Conservation (phyloP, 1,139 yeast species). For the Saccharomyces hybrid region DNA sequence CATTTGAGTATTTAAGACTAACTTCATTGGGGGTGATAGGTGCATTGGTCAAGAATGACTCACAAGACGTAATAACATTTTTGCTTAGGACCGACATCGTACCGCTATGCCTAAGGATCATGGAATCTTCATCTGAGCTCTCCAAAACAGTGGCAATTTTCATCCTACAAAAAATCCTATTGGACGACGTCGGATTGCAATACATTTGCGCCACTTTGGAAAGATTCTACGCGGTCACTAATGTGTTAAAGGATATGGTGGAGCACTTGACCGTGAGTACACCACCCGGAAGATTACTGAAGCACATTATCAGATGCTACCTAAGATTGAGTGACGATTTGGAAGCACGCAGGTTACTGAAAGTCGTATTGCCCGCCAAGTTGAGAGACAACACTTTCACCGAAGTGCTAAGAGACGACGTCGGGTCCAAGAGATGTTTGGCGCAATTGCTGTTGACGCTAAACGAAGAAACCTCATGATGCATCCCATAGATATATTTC, state of each 20-base stretch:
- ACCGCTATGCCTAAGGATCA: constrained; percentile 85
- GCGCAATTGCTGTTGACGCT: constrained; percentile 75
- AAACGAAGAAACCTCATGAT: constrained; percentile 22
- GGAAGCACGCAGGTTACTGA: constrained; percentile 84
- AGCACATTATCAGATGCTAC: constrained; percentile 92
- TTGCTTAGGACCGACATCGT: constrained; percentile 89
- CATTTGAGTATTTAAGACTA: constrained; percentile 85
- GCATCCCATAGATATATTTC: constrained; percentile 1
- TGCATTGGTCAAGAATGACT: constrained; percentile 91
- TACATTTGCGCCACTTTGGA: constrained; percentile 95
- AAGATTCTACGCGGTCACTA: constrained; percentile 88
- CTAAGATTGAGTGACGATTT: constrained; percentile 82
- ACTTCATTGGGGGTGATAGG: constrained; percentile 96
- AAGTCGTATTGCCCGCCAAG: constrained; percentile 61
- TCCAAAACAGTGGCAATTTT: constrained; percentile 95
- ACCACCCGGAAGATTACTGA: constrained; percentile 69
- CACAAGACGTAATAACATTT: constrained; percentile 90
- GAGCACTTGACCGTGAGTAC: constrained; percentile 61
- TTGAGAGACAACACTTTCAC: constrained; percentile 88
- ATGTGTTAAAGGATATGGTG: constrained; percentile 83
- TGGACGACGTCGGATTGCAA: constrained; percentile 84
- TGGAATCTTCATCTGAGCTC: constrained; percentile 92
- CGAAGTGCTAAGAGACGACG: constrained; percentile 72
- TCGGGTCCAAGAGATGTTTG: constrained; percentile 79
- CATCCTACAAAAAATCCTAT: constrained; percentile 82